Percentiles rank a stretch among this genome's conserved stretches.
Evolutionary conservation across 2,329 filamentous ascomycete species (phyloP).

Genomic region (Thielaviopsis ethacetica): DNA sequence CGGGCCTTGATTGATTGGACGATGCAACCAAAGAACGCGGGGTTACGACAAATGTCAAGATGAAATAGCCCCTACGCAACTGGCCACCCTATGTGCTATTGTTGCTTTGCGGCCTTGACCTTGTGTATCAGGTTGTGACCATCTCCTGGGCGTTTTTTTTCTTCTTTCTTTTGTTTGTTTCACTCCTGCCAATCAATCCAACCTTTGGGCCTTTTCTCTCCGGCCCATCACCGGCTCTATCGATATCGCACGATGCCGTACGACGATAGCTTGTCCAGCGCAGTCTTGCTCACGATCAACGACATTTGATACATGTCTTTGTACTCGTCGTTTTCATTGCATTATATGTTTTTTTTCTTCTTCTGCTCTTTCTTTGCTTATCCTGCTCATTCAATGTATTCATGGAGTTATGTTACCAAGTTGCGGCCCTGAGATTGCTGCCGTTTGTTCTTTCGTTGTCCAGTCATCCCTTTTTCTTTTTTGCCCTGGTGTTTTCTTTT

Average conservation of each 20-base stretch:
- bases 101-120: no score
- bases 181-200: neutral
- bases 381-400: neutral
- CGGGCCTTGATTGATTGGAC: neutral
- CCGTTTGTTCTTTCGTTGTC: neutral
- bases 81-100: no score
- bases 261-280: neutral
- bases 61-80: neutral
- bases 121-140: neutral
- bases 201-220: neutral
- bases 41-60: neutral
- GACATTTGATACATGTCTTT: slow-evolving; percentile 1
- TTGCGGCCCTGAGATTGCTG: neutral
- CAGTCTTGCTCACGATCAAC: neutral
- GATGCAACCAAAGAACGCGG: neutral
- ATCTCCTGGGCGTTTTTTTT: neutral
- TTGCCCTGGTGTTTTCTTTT: neutral
- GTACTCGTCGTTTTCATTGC: neutral
- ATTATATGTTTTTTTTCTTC: neutral
- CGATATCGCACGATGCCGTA: neutral
- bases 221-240: neutral
- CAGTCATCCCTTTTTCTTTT: neutral
- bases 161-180: neutral
- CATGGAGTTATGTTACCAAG: neutral
- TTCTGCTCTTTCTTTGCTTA: neutral